Evolutionary conservation across 2,329 filamentous ascomycete genomes (phyloP), one percentile per base, ranked within the genome.

Genomic region (Neopestalotiopsis clavispora): DNA sequence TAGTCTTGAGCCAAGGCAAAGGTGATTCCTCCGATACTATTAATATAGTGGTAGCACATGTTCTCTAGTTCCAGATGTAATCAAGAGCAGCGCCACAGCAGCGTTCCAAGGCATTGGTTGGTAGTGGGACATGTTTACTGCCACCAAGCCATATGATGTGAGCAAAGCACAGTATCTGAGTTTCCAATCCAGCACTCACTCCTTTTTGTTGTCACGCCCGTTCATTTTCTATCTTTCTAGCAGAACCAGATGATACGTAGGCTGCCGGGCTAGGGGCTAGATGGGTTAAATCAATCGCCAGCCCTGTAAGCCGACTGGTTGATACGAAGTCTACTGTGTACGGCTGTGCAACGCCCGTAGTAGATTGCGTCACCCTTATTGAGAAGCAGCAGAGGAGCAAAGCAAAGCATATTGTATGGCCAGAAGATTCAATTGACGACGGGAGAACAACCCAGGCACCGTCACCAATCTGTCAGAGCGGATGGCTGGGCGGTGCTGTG

Each of bases 21-120:
- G 28, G 59, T 17, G 13, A 28, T n/a, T 62, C 59, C 59, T 62
- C 30, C 14, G 59, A 38, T 62, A 32, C 59, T 62, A 62, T 62
- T 62, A 38, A 62, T 62, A 62, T 20, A 62, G 59, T 40, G 4
- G 32, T 23, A 34, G 30, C 23, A 28, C 30, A 30, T 59, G 10
- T 23, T 30, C 28, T 14, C 34, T 38, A 38, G 28, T 59, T 17
- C 17, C 12, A 23, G 59, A 40, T 38, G 40, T 62, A 32, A 34
- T 52, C 30, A 62, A 34, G 57, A 59, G 30, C 28, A 30, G 59
- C 32, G 32, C n/a, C 59, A 62, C n/a, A 30, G 59, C 59, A 40
- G 59, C 34, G 59, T 30, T 6, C 28, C 23, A 28, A 28, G 56
- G 13, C 23, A 12, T 23, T 56, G 49, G 49, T 38, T 10, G 34